Evolutionary conservation across 2,329 filamentous ascomycete genomes (phyloP).

Genomic region (Sporothrix brasiliensis): DNA sequence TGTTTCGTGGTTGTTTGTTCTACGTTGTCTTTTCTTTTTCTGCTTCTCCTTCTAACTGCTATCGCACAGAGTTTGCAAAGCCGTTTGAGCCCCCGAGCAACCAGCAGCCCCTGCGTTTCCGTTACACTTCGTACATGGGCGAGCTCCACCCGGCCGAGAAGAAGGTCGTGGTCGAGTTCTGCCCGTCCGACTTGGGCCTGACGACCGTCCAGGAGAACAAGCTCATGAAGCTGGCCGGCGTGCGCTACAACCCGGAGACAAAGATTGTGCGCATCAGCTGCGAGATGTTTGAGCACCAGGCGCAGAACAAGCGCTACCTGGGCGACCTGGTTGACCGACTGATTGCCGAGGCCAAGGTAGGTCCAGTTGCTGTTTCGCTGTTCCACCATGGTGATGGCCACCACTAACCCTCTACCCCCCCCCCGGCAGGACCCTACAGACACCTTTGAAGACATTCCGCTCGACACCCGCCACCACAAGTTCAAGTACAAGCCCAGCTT

Average conservation of each 20-base stretch:
- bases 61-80: constrained; percentile 70
- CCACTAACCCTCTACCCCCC: neutral
- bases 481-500: constrained; percentile 69
- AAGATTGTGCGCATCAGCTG: constrained; percentile 86
- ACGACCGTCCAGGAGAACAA: constrained; percentile 71
- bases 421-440: constrained; percentile 66
- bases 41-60: constrained; percentile 32
- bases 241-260: constrained; percentile 83
- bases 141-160: constrained; percentile 87
- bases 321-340: constrained; percentile 75
- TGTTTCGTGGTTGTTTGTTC: constrained; percentile 35
- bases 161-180: constrained; percentile 94
- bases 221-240: constrained; percentile 82
- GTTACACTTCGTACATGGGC: constrained; percentile 95
- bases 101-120: constrained; percentile 79
- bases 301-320: constrained; percentile 96
- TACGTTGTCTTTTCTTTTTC: neutral
- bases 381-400: too few species aligned
- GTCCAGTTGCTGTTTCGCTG: neutral
- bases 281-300: constrained; percentile 83
- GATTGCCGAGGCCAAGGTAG: constrained; percentile 71
- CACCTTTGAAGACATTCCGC: constrained; percentile 82
- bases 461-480: constrained; percentile 85
- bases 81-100: constrained; percentile 73
- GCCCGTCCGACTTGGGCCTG: constrained; percentile 71